phyloP scores from a whole-genome alignment of 352 stramenopile genomes.

The Phytophthora pisi region DNA sequence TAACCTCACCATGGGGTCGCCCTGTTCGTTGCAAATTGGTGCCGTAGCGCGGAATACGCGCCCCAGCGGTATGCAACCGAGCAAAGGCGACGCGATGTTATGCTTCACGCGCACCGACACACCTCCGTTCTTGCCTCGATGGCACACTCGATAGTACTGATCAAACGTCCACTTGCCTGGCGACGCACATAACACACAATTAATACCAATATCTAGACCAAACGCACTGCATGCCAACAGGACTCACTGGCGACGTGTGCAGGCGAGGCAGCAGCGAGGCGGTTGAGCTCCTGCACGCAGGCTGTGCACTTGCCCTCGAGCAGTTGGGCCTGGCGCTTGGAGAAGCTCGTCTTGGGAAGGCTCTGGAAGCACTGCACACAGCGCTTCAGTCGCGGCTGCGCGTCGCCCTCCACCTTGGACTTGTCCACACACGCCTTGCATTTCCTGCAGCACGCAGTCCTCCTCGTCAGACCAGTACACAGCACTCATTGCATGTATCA shows the following conservation, averaged over 20 bases:
- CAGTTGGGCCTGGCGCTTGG: conserved; percentile 72
- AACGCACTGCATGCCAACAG: neutral
- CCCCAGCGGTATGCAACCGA: conserved; percentile 65
- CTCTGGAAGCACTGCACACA: conserved; percentile 83
- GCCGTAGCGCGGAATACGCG: conserved; percentile 66
- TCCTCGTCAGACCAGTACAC: neutral
- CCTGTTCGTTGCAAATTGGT: conserved; percentile 74
- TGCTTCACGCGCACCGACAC: conserved; percentile 68
- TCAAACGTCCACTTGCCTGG: conserved; percentile 70
- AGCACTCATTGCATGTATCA: neutral
- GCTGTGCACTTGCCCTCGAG: conserved; percentile 66
- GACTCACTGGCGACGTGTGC: conserved; percentile 36
- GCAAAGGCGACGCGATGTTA: conserved; percentile 72
- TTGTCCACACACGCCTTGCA: conserved; percentile 59
- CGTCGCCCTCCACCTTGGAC: conserved; percentile 24
- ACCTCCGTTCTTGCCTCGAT: conserved; percentile 69
- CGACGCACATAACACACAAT: neutral
- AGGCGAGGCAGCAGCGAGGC: conserved; percentile 28
- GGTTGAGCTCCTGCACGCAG: conserved; percentile 62
- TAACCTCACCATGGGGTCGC: conserved; percentile 76
- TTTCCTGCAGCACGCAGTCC: conserved; percentile 41
- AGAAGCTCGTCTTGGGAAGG: conserved; percentile 62
- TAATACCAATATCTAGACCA: conserved; percentile 1
- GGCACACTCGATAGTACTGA: conserved; percentile 67
- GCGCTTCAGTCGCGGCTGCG: conserved; percentile 49